Evolutionary conservation across 2,329 filamentous ascomycete species (phyloP), one percentile per base, ranked within the genome.

Genomic region (Ambrosiella xylebori): DNA sequence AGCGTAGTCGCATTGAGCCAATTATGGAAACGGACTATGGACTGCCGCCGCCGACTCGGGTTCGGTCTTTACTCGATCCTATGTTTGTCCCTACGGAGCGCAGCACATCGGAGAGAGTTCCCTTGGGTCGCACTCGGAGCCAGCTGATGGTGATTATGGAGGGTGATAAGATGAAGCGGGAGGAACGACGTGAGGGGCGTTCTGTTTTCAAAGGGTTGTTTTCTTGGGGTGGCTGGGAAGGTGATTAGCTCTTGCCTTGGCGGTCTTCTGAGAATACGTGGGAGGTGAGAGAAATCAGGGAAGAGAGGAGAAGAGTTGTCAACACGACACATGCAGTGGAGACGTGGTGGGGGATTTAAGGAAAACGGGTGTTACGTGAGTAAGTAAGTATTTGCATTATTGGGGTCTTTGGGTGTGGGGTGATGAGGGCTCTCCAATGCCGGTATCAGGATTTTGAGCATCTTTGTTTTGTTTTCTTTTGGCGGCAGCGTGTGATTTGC

Each of bases 81-180:
- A 65, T 69, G 19, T 73, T 78, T 58, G 72, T 70, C 3, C 77
- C 77, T 27, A 79, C 76, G 0, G 72, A 71, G 57, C 76, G 75
- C 3, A 75, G 70, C 49, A 66, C 70, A 9, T 68, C 71, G 12
- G 68, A 73, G 35, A 67, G 67, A 12, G 70, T 78, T 7, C 76
- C 75, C 3, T 68, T 82, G 54, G 77, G 72, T n/a, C 71, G 78
- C 59, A 77, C 78, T n/a, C 80, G 76, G 66, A 82, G 79, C 63
- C 78, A 82, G 64, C 69, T 83, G 36, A 76, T 75, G 8, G 68
- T 82, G 3, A 69, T 83, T 1, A 69, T 82, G 17, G 76, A 80
- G 63, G 73, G 75, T 40, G 77, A 78, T 61, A 76, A 73, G 63
- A 68, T 45, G 15, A 56, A 17, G 44, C 9, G 44, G n/a, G 44